A percentile compares a stretch with the other conserved stretches of the same genome.
Evolutionary conservation across 768 basidiomycete species (phyloP).

Genomic region (Pleurotus tuber-regium): DNA sequence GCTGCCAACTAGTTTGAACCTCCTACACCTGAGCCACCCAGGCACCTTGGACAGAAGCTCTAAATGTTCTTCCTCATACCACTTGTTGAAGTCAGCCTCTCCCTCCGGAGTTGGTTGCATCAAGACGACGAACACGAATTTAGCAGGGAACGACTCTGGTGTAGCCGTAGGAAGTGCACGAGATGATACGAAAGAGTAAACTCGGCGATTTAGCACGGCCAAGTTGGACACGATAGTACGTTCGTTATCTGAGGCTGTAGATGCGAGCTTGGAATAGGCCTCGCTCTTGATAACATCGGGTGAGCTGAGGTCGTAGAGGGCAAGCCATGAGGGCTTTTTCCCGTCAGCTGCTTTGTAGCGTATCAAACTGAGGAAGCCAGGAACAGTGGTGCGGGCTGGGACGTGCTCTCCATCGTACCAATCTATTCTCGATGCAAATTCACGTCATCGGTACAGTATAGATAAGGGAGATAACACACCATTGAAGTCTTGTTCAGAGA

Average conservation of each 20-base stretch:
- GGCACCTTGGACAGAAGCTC: constrained; percentile 23
- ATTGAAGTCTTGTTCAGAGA: constrained; percentile 27
- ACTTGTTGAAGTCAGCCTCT: constrained; percentile 31
- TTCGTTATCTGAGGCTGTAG: constrained; percentile 24
- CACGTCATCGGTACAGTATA: constrained; percentile 1
- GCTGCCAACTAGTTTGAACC: constrained; percentile 25
- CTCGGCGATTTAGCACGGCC: constrained; percentile 21
- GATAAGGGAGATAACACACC: constrained; percentile 14
- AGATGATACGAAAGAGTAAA: constrained; percentile 20
- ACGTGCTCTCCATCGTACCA: constrained; percentile 34
- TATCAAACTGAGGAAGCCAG: constrained; percentile 23
- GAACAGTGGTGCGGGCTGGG: constrained; percentile 25
- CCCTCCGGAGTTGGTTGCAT: constrained; percentile 19
- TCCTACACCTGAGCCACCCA: constrained; percentile 27
- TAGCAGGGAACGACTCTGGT: constrained; percentile 17
- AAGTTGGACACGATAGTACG: constrained; percentile 22
- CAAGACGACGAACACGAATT: constrained; percentile 23
- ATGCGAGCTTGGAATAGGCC: constrained; percentile 22
- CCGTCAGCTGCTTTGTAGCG: constrained; percentile 27
- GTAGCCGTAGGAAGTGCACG: constrained; percentile 12
- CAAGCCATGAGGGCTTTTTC: constrained; percentile 26
- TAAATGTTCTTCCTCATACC: constrained; percentile 36
- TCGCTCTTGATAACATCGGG: constrained; percentile 20
- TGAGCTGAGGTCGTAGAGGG: constrained; percentile 27
- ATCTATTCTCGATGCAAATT: constrained; percentile 23